These are phyloP conservation scores for Candida patagonica DNA, from an alignment of 805 yeast species.

Conservation along the genomic window DNA sequence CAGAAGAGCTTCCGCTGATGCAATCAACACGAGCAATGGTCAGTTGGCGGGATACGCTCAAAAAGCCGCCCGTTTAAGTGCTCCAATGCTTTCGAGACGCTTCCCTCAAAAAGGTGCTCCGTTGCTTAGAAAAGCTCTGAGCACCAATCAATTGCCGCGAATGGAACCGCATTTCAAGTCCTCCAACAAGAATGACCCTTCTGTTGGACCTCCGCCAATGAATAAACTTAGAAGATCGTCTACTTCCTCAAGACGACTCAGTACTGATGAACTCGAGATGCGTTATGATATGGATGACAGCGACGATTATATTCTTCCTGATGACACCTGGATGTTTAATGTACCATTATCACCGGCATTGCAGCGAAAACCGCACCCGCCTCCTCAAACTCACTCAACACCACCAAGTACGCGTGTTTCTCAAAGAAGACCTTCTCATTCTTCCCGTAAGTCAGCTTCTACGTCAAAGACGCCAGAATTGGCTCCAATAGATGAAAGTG, in stretches of 20 bases:
- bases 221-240: neutral
- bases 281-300: conserved; percentile 28
- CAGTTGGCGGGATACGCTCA: no score
- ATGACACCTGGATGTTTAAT: conserved; percentile 47
- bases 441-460: conserved; percentile 4
- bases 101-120: conserved; percentile 5
- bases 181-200: neutral
- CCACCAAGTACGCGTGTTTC: neutral
- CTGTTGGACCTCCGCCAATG: neutral
- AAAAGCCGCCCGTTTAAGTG: neutral
- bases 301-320: conserved; percentile 46
- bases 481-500: conserved; percentile 18
- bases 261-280: conserved; percentile 24
- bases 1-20: conserved; percentile 1
- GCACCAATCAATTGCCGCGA: conserved; percentile 10
- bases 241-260: conserved; percentile 5
- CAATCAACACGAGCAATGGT: neutral
- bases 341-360: conserved; percentile 57
- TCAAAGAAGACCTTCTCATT: neutral
- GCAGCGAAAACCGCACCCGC: conserved; percentile 2
- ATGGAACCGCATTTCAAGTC: conserved; percentile 2
- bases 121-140: conserved; percentile 12
- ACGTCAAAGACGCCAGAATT: neutral
- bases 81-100: conserved; percentile 5
- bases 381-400: neutral